Evolutionary conservation across 352 stramenopile genomes (phyloP).

Genomic region (Globisporangium apiculatum): DNA sequence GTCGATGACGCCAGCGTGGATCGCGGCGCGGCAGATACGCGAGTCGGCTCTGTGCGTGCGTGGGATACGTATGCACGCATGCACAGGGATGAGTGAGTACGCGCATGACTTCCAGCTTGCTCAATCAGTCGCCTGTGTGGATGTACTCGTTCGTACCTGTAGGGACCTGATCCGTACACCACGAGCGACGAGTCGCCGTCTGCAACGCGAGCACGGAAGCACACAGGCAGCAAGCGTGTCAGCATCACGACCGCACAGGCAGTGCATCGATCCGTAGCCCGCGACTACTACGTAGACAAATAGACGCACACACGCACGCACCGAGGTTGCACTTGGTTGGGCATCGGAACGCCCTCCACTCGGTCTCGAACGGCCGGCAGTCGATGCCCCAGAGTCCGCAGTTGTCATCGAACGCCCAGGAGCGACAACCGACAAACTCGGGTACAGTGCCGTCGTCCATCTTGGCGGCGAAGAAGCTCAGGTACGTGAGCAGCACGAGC

Average conservation of each 20-base stretch:
- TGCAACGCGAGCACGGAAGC: slow-evolving; percentile 4
- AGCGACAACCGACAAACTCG: slow-evolving; percentile 60
- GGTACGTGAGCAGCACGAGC: slow-evolving; percentile 54
- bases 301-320: slow-evolving; percentile 8
- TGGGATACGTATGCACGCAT: no score
- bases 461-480: slow-evolving; percentile 68
- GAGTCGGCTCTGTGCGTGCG: slow-evolving; percentile 46
- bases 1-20: slow-evolving; percentile 66
- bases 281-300: neutral
- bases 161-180: slow-evolving; percentile 60
- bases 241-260: neutral
- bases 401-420: slow-evolving; percentile 50
- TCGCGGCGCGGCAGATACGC: slow-evolving; percentile 70
- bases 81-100: no score
- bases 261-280: neutral
- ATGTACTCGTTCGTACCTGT: slow-evolving; percentile 29
- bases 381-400: slow-evolving; percentile 63
- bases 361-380: slow-evolving; percentile 49
- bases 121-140: neutral
- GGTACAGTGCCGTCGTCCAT: slow-evolving; percentile 41
- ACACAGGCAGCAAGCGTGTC: neutral
- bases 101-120: neutral
- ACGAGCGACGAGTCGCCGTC: slow-evolving; percentile 58
- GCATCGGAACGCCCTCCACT: slow-evolving; percentile 62
- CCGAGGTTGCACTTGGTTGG: slow-evolving; percentile 58